Base-by-base conservation (phyloP, 176 grass and related monocot species). In the Bolboschoenus planiculmis region DNA sequence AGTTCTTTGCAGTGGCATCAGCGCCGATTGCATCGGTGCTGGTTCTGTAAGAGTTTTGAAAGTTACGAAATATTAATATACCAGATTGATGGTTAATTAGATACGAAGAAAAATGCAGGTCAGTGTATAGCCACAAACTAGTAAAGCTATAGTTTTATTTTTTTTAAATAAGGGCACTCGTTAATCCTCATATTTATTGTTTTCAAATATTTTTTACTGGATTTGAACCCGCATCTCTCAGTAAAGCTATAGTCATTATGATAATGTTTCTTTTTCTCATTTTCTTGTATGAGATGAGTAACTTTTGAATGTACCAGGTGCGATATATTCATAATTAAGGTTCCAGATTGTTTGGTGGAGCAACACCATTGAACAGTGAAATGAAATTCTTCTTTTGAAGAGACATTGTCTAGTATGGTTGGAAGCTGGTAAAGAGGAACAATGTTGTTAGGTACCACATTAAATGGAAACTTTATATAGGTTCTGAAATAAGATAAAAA, bases 1-100 rank as follows among this genome's bases (percentile, higher is more conserved):
- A 29, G 77, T 66, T 64, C 53, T 90, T 86, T 77, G 76, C 21
- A 88, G 63, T 11, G 87, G 85, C 2, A 87, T 65, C 13, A 73
- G 42, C 37, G 60, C 63, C 2, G 87, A 85, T 2, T 78, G 46
- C 29, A 20, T 46, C 15, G 43, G 79, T 31, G 85, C 86, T 59
- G 35, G 71, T 14, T 36, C 62, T 81, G 40, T 40, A 15, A 60
- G n/a, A n/a, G 26, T 51, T 58, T 58, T 81, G 20, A 64, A 81
- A 86, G 55, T 37, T 55, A 50, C 18, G 54, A 46, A 64, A 33
- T 9, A 80, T 14, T 40, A 42, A 36, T 39, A 35, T 55, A 14
- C 34, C 53, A 75, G 71, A 48, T 50, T 16, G 24, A 75, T 29
- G 21, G 21, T 26, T 75, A 47, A 75, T 50, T 31, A 74, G 42